A percentile compares a stretch with the other conserved stretches of the same genome.
These are phyloP conservation scores for Alternaria arbusti DNA, from an alignment of 2,329 filamentous ascomycete species.

Conservation along the genomic window DNA sequence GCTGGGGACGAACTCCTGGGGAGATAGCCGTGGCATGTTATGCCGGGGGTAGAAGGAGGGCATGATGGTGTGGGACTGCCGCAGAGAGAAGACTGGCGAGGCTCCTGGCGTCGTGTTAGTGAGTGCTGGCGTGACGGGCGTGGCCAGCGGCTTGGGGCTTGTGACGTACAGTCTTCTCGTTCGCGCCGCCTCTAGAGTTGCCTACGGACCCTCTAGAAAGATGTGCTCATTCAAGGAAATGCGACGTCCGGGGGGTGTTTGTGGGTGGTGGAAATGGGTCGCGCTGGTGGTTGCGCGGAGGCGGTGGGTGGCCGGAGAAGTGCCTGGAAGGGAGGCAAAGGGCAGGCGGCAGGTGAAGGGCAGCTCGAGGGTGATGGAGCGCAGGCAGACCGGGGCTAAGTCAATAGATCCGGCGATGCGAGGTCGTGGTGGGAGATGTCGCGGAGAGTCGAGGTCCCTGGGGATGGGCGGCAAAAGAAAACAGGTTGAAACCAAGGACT, in stretches of 20 bases:
- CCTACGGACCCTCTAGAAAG: conserved; percentile 41
- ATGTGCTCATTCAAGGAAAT: conserved; percentile 47
- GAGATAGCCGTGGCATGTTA: conserved; percentile 54
- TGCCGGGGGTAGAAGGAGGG: conserved; percentile 59
- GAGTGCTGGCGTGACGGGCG: conserved; percentile 5
- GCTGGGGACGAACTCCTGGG: conserved; percentile 55
- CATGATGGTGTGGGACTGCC: conserved; percentile 51
- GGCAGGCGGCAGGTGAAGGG: conserved; percentile 18
- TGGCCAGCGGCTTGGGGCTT: background rate
- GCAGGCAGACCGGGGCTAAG: conserved; percentile 44
- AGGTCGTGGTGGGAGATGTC: conserved; percentile 21
- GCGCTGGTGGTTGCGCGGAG: conserved; percentile 9
- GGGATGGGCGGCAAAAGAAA: conserved; percentile 14
- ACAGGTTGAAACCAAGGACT: conserved; percentile 21
- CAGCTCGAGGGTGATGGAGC: conserved; percentile 22
- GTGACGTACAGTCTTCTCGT: conserved; percentile 50
- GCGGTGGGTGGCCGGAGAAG: background rate
- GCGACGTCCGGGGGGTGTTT: conserved; percentile 25
- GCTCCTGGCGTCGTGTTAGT: conserved; percentile 43
- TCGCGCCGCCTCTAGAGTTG: conserved; percentile 46
- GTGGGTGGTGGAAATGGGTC: conserved; percentile 20
- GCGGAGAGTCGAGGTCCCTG: conserved; percentile 17
- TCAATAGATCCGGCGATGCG: conserved; percentile 48
- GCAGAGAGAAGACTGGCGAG: conserved; percentile 52
- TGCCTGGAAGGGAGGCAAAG: conserved; percentile 19